Evolutionary conservation across 164 flowering plant species (phyloP), one percentile per base, ranked within the genome.

Genomic region (Magnolia sinica): DNA sequence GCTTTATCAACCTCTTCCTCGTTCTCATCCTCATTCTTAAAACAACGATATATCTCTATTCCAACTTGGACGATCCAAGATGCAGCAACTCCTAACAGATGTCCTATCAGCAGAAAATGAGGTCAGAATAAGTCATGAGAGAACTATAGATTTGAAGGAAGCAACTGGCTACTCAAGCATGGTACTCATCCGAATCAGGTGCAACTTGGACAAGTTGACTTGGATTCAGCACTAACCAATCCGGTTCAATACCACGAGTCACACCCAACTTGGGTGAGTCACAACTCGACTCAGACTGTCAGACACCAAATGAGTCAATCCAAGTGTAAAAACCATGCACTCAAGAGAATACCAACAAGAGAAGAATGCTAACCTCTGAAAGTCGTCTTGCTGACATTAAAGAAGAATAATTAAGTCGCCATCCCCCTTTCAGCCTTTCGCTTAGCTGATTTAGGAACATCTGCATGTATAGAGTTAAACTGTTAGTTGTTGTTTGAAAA

Each of bases 51-150:
- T 14, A 84, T 72, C 73, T 96, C 98, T 64, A 91, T 86, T 50
- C 94, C 96, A 70, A 90, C 87, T 88, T 91, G 91, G 22, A 96
- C 93, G 13, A 92, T 50, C 98, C 96, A 96, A 23, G 95, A 85
- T 76, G 99, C 97, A 55, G 91, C 87, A 72, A 89, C 87, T 73
- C 90, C 97, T 23, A 96, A 88, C 69, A 85, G 83, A 78, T 96
- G 96, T 52, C 90, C 99, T 96, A 93, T 73, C 67, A 78, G 29
- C 73, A 77, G 68, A 51, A 19, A 74, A 77, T 37, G 64, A 14
- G 72, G n/a, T 6, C 27, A 19, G 8, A 27, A 64, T 37, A 74
- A 75, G 71, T n/a, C 4, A 11, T 52, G 52, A 68, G 50, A 58
- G 51, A 52, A 27, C 18, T 5, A 49, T 14, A 50, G 6, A 4